Evolutionary conservation across 352 stramenopile genomes (phyloP), one percentile per base, ranked within the genome.

Genomic region (Blastocystis sp.): DNA sequence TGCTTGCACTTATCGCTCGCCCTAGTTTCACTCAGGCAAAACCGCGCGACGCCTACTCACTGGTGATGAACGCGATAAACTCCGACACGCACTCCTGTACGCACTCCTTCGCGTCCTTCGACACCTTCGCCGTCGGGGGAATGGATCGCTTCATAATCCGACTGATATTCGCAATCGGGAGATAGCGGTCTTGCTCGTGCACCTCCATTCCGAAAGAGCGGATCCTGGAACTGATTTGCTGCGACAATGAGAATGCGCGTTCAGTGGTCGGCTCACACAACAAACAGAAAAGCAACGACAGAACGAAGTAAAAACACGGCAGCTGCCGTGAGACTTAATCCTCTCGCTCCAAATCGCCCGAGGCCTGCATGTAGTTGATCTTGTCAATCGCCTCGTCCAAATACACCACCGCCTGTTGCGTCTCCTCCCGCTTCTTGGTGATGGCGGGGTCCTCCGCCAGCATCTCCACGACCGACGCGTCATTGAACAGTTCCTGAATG

Each of bases 61-160:
- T 98, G 77, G 96, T 99, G 90, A 99, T 98, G 92, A 99, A 99
- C 90, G 94, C 98, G 90, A 99, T 99, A 91, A 99, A 99, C 92
- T 99, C 97, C 65, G 94, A 98, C 81, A 99, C 96, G 89, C 96
- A 99, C 92, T 99, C 96, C 92, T 99, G 96, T 74, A 99, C 96
- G 10, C 95, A 98, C 91, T 99, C 96, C 91, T 99, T 99, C 88
- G 96, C 97, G 91, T 99, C 97, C 92, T 99, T 99, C 79, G 96
- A 95, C 90, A 99, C 98, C 93, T 99, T 99, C 82, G 96, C 96
- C 76, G 96, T 98, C 88, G 95, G 94, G 34, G 97, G 97, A 28
- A 99, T 92, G 62, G 93, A 97, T 76, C 97, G 96, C 92, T 99
- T 99, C 97, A 99, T 99, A 90, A 99, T 99, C 52, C 96, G 93